These are phyloP conservation scores for Pugionium dolabratum DNA, from an alignment of 345 rosid species.

Conservation along the genomic window DNA sequence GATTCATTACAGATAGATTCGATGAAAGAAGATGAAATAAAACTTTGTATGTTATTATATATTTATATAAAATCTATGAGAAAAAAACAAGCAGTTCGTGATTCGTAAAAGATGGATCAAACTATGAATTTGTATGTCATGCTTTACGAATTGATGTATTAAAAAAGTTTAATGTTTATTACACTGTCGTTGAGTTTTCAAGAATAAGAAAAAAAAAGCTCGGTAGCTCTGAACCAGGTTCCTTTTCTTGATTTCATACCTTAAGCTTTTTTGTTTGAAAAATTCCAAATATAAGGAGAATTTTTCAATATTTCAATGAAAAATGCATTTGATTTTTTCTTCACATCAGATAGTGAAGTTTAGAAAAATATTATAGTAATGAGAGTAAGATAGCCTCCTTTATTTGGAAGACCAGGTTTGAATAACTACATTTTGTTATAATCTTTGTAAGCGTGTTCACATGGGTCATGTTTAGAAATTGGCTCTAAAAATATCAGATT, in stretches of 20 bases:
- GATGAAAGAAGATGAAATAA: background rate
- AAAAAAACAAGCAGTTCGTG: background rate
- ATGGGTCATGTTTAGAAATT: slow-evolving; percentile 29
- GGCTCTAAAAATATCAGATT: slow-evolving; percentile 15
- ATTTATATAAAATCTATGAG: slow-evolving; percentile 2
- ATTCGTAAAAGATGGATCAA: slow-evolving; percentile 11
- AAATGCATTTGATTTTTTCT: slow-evolving; percentile 22
- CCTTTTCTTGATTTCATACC: slow-evolving; percentile 22
- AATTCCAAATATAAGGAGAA: slow-evolving; percentile 7
- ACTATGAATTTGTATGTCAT: slow-evolving; percentile 16
- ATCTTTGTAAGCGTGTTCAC: slow-evolving; percentile 26
- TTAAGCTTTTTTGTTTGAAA: slow-evolving; percentile 17
- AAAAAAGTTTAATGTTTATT: slow-evolving; percentile 1
- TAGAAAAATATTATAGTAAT: slow-evolving; percentile 2
- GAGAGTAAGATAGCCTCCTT: background rate
- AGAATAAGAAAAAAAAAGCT: background rate
- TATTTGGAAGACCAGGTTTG: slow-evolving; percentile 8
- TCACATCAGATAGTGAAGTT: background rate
- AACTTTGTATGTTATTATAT: background rate
- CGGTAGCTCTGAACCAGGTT: slow-evolving; percentile 31
- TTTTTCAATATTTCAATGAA: background rate
- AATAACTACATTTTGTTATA: background rate
- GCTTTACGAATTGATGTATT: slow-evolving; percentile 24
- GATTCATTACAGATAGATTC: slow-evolving; percentile 47
- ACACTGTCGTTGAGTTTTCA: slow-evolving; percentile 14